Percentiles rank a stretch among this genome's conserved stretches.
Conservation (phyloP, 2,329 filamentous ascomycete genomes). For the Rhynchosporium secalis region DNA sequence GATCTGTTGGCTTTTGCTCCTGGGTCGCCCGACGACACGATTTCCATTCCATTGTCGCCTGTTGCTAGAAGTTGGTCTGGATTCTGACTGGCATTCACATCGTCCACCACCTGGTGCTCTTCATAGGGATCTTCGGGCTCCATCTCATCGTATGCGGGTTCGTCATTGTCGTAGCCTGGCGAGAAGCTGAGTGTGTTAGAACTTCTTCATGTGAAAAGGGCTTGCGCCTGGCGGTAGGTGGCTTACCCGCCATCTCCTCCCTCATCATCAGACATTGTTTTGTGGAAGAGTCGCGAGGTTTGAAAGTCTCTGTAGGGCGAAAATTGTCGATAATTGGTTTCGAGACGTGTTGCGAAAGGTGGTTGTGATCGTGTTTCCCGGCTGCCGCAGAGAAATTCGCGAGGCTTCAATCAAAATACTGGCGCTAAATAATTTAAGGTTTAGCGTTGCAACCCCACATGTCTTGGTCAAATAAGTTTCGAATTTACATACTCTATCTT, state of each 20-base stretch:
- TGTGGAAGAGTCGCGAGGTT: neutral
- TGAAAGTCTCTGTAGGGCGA: neutral
- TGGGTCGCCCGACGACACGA: conserved; percentile 50
- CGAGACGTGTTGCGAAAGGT: neutral
- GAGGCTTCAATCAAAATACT: neutral
- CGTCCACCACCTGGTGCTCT: conserved; percentile 52
- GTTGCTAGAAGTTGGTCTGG: conserved; percentile 47
- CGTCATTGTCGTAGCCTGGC: conserved; percentile 62
- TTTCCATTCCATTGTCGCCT: conserved; percentile 48
- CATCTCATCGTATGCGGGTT: conserved; percentile 62
- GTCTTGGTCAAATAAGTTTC: conserved; percentile 9
- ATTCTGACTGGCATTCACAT: conserved; percentile 56
- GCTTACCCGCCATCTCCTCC: conserved; percentile 26
- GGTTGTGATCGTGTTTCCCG: conserved; percentile 1
- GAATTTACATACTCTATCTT: neutral
- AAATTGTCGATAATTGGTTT: neutral
- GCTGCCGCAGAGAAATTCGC: conserved; percentile 4
- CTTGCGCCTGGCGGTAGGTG: neutral
- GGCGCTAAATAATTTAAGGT: conserved; percentile 10
- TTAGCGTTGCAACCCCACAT: conserved; percentile 20
- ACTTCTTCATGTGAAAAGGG: neutral
- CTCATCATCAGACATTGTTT: conserved; percentile 24
- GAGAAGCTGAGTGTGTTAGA: conserved; percentile 21
- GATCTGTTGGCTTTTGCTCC: conserved; percentile 58
- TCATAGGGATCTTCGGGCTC: conserved; percentile 55